Base-by-base conservation (phyloP, 2,329 filamentous ascomycete species). In the Aspergillus luchuensis region DNA sequence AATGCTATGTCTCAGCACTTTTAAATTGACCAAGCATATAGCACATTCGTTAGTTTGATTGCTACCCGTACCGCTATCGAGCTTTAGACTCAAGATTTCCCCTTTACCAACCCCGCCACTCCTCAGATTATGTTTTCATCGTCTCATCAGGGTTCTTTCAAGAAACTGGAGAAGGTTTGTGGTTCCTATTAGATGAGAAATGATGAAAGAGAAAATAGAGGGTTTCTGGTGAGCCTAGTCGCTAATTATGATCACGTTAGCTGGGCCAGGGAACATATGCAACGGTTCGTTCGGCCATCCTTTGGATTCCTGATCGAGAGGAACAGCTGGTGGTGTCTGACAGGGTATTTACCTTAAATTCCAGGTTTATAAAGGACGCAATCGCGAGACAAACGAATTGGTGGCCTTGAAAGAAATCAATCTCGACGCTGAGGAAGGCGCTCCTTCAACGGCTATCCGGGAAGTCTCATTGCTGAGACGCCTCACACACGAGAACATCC, bases 401-500 rank as follows among this genome's bases (percentile, higher is more conserved):
- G 47, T 50, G 23, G 47, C 47, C 47, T 17, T 50, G 15, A 50
- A 50, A 50, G 47, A 50, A 30, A 50, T 50, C 25, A 15, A 17
- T 19, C 47, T 50, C 23, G 47, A 50, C 11, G 23, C 25, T 4
- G 94, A 98, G 82, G 94, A 98, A 81, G 94, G 94, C 70, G 98
- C 94, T 0, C 94, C 94, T 3, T 95, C 91, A 50, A 98, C 94
- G 0, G 94, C 94, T 43, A 98, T 98, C 75, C 91, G 94, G 72
- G 94, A 98, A 79, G 98, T 98, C 71, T 97, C 92, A 1, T 85
- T 98, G 57, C 97, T 98, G 94, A 98, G 97, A 80, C 94, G 97
- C 79, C 85, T 98, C 67, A 97, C 97, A 79, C 94, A 98, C 79
- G 92, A 97, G 76, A 97, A 97, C 74, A 97, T 98, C 67, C 92